Evolutionary conservation across 2,329 filamentous ascomycete species (phyloP), one percentile per base, ranked within the genome.

Genomic region (Didymella segeticola): DNA sequence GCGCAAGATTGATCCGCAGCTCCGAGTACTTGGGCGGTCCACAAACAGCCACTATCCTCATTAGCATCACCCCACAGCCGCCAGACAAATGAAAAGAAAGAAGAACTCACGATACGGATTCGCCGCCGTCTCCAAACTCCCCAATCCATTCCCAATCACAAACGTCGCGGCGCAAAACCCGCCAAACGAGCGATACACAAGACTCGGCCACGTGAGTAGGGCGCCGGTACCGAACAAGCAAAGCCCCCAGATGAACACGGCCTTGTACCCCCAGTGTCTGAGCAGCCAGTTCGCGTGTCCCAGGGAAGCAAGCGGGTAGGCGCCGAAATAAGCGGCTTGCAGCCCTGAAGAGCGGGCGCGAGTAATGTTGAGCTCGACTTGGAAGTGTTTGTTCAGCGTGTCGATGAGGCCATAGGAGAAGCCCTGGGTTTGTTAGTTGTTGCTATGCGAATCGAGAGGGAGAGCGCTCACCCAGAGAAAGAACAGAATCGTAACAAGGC

Each of bases 401-500:
- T 86, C 83, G 36, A 86, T 77, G 15, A 85, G 77, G 25, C 82
- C 82, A 67, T 84, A 85, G 19, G 76, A 78, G 69, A 84, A 84
- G 22, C 83, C 77, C 76, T 77, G 45, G 2, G 22, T 1, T 5
- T 9, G 43, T 56, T 25, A 58, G 54, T 43, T 17, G 26, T 9
- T 11, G 7, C 20, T 4, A n/a, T n/a, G 11, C 19, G 2, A 3
- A 2, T 2, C 14, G 20, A 4, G 5, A 1, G 10, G 25, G 17
- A 10, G 8, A 4, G 14, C n/a, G 12, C 5, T 22, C 69, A 78
- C 83, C 84, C 84, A 87, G 19, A 88, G 79, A 69, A 88, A 87
- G 75, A 87, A 88, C 1, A 88, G 73, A 41, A 86, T 76, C 0
- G 85, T 88, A 45, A 90, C 88, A 4, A 91, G 79, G 48, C 78